Conservation (phyloP, 495 filamentous ascomycete species). For the Stereocaulon alpinum region DNA sequence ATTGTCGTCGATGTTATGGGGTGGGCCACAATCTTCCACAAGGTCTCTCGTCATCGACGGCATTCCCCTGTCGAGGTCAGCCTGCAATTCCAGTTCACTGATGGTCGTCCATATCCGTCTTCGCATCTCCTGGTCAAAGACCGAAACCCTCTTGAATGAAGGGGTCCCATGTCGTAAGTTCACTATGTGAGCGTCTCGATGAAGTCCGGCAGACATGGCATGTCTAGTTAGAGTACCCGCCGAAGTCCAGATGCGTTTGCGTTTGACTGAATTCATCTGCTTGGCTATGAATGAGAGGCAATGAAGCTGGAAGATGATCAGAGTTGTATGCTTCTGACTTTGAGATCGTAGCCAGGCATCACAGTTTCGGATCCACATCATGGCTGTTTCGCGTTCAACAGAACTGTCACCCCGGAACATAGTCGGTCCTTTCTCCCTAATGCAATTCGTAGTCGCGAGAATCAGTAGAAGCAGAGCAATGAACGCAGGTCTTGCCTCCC, state of each 20-base stretch:
- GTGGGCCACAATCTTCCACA: constrained; percentile 40
- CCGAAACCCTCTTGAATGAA: constrained; percentile 32
- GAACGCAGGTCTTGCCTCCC: constrained; percentile 23
- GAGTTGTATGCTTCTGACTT: constrained; percentile 36
- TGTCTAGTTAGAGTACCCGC: constrained; percentile 37
- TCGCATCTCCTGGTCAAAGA: constrained; percentile 42
- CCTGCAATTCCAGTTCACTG: constrained; percentile 42
- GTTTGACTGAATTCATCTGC: constrained; percentile 38
- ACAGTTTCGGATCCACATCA: constrained; percentile 29
- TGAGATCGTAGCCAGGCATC: constrained; percentile 31
- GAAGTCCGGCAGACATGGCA: constrained; percentile 44
- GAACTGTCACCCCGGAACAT: constrained; percentile 34
- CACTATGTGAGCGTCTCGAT: constrained; percentile 36
- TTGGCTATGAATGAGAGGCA: constrained; percentile 41
- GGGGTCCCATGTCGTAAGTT: constrained; percentile 23
- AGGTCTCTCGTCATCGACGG: constrained; percentile 38
- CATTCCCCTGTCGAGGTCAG: constrained; percentile 44
- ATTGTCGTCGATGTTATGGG: constrained; percentile 40
- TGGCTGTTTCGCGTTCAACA: constrained; percentile 28
- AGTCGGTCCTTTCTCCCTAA: constrained; percentile 30
- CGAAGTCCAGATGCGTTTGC: constrained; percentile 43
- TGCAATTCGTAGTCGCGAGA: constrained; percentile 26
- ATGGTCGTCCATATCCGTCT: constrained; percentile 49
- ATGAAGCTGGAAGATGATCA: constrained; percentile 39
- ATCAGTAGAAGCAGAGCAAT: constrained; percentile 31